phyloP scores from a whole-genome alignment of 768 basidiomycete genomes.

The Psilocybe azurescens region DNA sequence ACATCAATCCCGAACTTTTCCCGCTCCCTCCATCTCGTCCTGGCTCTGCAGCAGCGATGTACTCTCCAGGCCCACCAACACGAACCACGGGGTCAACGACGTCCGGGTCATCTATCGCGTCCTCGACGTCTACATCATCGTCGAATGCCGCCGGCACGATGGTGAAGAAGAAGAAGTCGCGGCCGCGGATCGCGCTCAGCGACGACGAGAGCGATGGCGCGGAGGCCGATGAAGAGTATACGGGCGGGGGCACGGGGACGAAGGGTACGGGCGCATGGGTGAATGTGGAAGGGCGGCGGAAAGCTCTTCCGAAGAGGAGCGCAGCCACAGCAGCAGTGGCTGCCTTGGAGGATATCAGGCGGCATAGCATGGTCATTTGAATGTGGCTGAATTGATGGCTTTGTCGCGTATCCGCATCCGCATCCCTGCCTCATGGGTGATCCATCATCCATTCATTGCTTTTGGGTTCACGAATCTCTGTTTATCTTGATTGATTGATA shows the following conservation, averaged over 20 bases:
- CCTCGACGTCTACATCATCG: constrained; percentile 24
- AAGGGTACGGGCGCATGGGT: constrained; percentile 45
- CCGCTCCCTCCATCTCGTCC: constrained; percentile 42
- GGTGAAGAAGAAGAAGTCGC: constrained; percentile 59
- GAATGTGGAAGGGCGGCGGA: constrained; percentile 62
- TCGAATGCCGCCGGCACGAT: constrained; percentile 27
- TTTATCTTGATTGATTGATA: too few relatives aligned
- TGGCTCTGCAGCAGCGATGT: constrained; percentile 36
- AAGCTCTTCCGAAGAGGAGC: constrained; percentile 38
- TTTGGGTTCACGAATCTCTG: not conserved
- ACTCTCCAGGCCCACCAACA: constrained; percentile 38
- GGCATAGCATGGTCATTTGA: constrained; percentile 74
- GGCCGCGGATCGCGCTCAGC: constrained; percentile 42
- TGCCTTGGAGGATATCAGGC: constrained; percentile 58
- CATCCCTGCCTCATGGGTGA: too few relatives aligned
- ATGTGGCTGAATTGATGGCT: not conserved
- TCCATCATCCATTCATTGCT: not conserved
- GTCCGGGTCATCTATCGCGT: constrained; percentile 28
- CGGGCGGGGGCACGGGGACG: constrained; percentile 32
- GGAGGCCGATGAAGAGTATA: constrained; percentile 75
- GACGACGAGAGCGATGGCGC: constrained; percentile 69
- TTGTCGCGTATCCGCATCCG: too few relatives aligned
- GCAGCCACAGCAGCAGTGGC: constrained; percentile 33
- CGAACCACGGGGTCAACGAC: constrained; percentile 31
- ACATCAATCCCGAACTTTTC: constrained; percentile 39